These are phyloP conservation scores for Colletotrichum navitas DNA, from an alignment of 2,329 filamentous ascomycete genomes.

Conservation along the genomic window DNA sequence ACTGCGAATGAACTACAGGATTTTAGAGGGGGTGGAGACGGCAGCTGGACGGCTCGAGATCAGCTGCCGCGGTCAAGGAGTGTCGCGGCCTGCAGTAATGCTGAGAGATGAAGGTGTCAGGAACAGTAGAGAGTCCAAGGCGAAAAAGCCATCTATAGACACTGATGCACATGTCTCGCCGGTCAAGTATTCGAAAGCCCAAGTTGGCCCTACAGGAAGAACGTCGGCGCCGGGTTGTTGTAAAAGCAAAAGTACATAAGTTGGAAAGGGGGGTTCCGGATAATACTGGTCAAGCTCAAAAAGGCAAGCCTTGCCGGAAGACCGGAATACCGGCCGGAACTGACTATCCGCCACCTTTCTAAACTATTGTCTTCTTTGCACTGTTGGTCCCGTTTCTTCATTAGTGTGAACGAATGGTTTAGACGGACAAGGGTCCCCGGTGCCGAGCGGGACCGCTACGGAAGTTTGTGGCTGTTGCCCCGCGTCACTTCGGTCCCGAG, in stretches of 20 bases:
- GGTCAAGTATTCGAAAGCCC: background rate
- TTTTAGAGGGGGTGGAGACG: too few species aligned
- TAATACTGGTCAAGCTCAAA: background rate
- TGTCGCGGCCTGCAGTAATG: background rate
- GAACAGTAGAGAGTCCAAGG: background rate
- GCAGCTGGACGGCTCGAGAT: background rate
- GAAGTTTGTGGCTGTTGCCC: background rate
- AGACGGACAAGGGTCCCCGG: background rate
- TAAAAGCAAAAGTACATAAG: background rate
- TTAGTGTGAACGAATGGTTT: background rate
- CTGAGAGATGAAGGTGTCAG: background rate
- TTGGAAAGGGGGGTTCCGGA: background rate
- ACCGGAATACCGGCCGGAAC: background rate
- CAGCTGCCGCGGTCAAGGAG: background rate
- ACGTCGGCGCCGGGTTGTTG: background rate
- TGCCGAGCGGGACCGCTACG: background rate
- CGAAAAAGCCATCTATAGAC: background rate
- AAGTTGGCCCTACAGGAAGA: background rate
- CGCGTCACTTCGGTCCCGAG: conserved; percentile 8
- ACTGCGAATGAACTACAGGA: too few species aligned
- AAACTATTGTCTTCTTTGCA: background rate
- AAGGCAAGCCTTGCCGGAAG: background rate
- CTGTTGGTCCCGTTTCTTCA: background rate
- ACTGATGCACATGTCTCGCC: background rate
- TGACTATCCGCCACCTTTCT: background rate